Evolutionary conservation across 345 rosid genomes (phyloP).

Genomic region (Populus alba): DNA sequence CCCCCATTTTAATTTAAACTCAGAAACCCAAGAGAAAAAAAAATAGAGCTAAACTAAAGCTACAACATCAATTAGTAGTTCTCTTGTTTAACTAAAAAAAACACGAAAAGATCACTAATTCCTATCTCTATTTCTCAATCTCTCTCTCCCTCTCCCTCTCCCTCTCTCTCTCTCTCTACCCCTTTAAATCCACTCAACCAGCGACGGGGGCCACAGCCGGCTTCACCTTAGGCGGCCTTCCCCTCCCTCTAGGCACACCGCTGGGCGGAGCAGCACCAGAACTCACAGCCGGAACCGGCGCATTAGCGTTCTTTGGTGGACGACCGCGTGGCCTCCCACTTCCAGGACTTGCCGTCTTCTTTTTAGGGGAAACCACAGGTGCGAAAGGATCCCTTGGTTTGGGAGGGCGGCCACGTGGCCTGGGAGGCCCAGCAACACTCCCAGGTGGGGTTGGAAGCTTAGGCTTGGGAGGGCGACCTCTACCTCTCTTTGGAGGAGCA

Average conservation of each 20-base stretch:
- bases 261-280: not conserved
- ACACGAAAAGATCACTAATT: conserved; percentile 7
- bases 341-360: conserved; percentile 13
- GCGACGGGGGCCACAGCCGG: conserved; percentile 66
- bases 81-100: not conserved
- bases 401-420: conserved; percentile 79
- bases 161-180: not conserved
- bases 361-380: conserved; percentile 15
- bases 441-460: conserved; percentile 34
- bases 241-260: conserved; percentile 56
- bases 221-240: conserved; percentile 82
- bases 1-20: conserved; percentile 9
- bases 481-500: conserved; percentile 84
- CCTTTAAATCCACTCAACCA: conserved; percentile 26
- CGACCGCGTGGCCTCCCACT: conserved; percentile 61
- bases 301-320: conserved; percentile 62
- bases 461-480: conserved; percentile 86
- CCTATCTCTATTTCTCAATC: not conserved
- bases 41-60: not conserved
- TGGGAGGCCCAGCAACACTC: conserved; percentile 32
- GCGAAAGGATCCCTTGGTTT: conserved; percentile 50
- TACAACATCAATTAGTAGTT: conserved; percentile 19
- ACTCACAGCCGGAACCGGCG: conserved; percentile 3
- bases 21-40: not conserved
- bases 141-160: not conserved